Base-by-base conservation (phyloP, 2,329 filamentous ascomycete species). In the Fusarium devonianum region DNA sequence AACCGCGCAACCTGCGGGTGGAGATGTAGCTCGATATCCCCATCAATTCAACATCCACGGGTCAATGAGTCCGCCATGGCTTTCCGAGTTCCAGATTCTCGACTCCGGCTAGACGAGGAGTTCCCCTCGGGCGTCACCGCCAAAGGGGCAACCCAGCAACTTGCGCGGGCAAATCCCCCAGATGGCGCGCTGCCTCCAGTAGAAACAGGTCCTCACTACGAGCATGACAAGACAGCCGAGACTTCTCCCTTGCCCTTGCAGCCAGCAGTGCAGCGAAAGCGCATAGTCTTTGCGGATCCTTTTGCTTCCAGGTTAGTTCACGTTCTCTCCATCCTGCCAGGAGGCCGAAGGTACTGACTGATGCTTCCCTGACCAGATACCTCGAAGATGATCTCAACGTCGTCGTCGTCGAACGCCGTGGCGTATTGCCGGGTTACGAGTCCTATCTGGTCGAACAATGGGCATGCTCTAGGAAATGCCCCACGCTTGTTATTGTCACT, bases 401-500 rank as follows among this genome's bases (percentile, higher is more conserved):
- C 4, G 80, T 78, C 3, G 85, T 96, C 7, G 78, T 96, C 57
- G 84, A 92, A 62, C 86, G 88, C 42, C 84, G 85, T 45, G 79
- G 81, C 38, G 77, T 82, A 38, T 80, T 99, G 5, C 76, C 83
- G 53, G 93, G 93, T 59, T 97, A 97, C 73, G 92, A 97, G 71
- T 79, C 93, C 54, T 97, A 97, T 71, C 75, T 97, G 12, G 91
- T 97, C 58, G 94, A 97, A 71, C 94, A 99, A 78, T 99, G 94
- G 94, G 91, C 91, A 5, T 97, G 92, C 72, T 97, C 93, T 10
- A 85, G 94, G 41, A 82, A 86, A 47, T 91, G 95, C 55, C 93
- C 93, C 1, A 97, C 93, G 12, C 89, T 96, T 57, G 84, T 96
- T 38, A 95, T 97, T 58, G 89, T 89, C 30, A 96, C 92, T 3